Evolutionary conservation across 495 filamentous ascomycete genomes (phyloP).

Genomic region (Lophiotrema nucula): DNA sequence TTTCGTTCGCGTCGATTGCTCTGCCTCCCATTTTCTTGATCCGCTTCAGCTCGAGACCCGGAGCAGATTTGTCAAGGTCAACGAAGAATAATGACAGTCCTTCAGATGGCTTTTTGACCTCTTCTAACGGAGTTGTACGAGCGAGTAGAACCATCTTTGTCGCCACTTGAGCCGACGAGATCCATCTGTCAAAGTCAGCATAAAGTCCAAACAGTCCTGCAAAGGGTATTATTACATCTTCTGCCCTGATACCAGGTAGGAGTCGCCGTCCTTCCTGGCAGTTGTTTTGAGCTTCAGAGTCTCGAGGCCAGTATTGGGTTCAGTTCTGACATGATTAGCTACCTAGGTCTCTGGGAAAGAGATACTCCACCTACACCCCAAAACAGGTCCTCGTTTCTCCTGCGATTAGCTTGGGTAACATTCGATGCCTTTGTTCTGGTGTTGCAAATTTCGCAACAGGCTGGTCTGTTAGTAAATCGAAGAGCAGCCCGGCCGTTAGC

Average conservation of each 20-base stretch:
- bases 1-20: constrained; percentile 78
- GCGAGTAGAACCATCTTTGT: constrained; percentile 76
- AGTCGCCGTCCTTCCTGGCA: constrained; percentile 51
- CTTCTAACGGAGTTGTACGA: constrained; percentile 65
- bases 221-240: constrained; percentile 75
- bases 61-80: constrained; percentile 58
- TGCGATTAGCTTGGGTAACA: constrained; percentile 66
- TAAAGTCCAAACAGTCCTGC: neutral
- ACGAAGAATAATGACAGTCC: constrained; percentile 77
- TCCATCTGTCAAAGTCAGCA: constrained; percentile 49
- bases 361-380: constrained; percentile 50
- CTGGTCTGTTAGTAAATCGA: no score
- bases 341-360: neutral
- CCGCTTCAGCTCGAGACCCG: constrained; percentile 61
- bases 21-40: constrained; percentile 82
- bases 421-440: constrained; percentile 43
- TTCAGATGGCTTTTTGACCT: constrained; percentile 64
- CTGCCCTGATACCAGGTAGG: constrained; percentile 66
- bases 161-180: constrained; percentile 74
- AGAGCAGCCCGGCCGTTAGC: no score
- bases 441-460: constrained; percentile 70
- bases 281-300: constrained; percentile 66
- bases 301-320: constrained; percentile 71
- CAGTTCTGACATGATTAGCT: constrained; percentile 39
- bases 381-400: constrained; percentile 71